phyloP scores from a whole-genome alignment of 2,329 filamentous ascomycete species.

The Apiospora marii region DNA sequence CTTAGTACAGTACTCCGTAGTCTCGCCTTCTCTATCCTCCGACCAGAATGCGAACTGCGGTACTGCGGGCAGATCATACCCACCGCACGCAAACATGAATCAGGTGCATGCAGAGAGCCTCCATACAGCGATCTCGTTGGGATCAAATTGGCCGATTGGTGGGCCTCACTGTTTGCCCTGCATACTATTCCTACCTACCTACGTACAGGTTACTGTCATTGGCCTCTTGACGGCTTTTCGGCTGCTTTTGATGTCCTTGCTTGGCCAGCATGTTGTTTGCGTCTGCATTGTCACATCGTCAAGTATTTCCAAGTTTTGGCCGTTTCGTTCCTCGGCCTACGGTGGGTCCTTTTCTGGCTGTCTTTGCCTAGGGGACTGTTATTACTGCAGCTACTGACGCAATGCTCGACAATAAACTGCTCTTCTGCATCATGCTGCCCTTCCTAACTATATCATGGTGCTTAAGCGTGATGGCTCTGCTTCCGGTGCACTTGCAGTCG shows the following conservation, averaged over 20 bases:
- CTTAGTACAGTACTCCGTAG: not conserved
- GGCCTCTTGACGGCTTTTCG: not conserved
- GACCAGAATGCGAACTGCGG: not conserved
- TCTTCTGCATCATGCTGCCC: not conserved
- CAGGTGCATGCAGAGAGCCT: conserved; percentile 1
- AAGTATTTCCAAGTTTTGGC: not conserved
- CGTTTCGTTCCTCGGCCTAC: not conserved
- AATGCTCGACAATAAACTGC: not conserved
- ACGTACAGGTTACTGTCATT: not conserved
- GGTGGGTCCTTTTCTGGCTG: not conserved
- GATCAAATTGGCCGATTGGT: not conserved
- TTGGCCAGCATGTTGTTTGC: not conserved
- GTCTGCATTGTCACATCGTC: conserved; percentile 2
- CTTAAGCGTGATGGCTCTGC: not conserved
- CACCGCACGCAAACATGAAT: conserved; percentile 3
- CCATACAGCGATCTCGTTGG: conserved; percentile 9
- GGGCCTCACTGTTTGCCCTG: not conserved
- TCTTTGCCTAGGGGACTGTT: not conserved
- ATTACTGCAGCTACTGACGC: not conserved
- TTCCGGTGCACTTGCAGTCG: not conserved
- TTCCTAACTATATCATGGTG: not conserved
- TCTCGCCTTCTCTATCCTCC: conserved; percentile 1
- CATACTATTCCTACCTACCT: not conserved
- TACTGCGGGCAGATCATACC: not conserved
- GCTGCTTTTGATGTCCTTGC: not conserved